Percentiles rank a stretch among this genome's conserved stretches.
phyloP scores from a whole-genome alignment of 2,329 filamentous ascomycete species.

The Phymatotrichopsis omnivora region DNA sequence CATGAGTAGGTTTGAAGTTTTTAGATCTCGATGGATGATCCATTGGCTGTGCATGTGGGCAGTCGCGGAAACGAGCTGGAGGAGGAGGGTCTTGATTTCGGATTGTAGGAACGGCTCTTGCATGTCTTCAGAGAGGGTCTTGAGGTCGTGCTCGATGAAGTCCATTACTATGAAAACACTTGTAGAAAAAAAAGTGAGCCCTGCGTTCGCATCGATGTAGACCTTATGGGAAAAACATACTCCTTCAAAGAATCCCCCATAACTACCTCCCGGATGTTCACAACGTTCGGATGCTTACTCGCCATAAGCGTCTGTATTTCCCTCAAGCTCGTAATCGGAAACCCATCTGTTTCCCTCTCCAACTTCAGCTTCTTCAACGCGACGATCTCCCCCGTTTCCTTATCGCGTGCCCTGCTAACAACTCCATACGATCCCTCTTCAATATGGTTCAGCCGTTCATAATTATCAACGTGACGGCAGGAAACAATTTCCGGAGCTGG shows the following conservation, averaged over 20 bases:
- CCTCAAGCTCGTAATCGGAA: conserved; percentile 83
- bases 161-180: conserved; percentile 93
- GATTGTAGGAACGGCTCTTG: conserved; percentile 83
- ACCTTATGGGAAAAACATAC: conserved; percentile 35
- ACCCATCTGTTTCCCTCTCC: conserved; percentile 65
- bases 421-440: conserved; percentile 95
- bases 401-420: conserved; percentile 74
- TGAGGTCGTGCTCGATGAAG: conserved; percentile 94
- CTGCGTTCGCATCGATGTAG: no score
- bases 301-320: conserved; percentile 88
- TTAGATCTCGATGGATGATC: conserved; percentile 89
- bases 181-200: not conserved
- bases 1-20: conserved; percentile 87
- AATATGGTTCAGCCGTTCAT: conserved; percentile 89
- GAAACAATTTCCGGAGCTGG: conserved; percentile 51
- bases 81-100: conserved; percentile 81
- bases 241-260: conserved; percentile 56
- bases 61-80: conserved; percentile 70
- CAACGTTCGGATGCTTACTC: conserved; percentile 64
- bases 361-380: conserved; percentile 92
- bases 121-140: conserved; percentile 88
- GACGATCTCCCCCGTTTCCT: conserved; percentile 65
- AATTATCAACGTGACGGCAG: conserved; percentile 65
- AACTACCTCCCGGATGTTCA: conserved; percentile 72
- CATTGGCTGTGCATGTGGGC: conserved; percentile 78